Percentiles rank a stretch among this genome's conserved stretches.
phyloP scores from a whole-genome alignment of 2,329 filamentous ascomycete species.

The Tetracladium maxilliforme region DNA sequence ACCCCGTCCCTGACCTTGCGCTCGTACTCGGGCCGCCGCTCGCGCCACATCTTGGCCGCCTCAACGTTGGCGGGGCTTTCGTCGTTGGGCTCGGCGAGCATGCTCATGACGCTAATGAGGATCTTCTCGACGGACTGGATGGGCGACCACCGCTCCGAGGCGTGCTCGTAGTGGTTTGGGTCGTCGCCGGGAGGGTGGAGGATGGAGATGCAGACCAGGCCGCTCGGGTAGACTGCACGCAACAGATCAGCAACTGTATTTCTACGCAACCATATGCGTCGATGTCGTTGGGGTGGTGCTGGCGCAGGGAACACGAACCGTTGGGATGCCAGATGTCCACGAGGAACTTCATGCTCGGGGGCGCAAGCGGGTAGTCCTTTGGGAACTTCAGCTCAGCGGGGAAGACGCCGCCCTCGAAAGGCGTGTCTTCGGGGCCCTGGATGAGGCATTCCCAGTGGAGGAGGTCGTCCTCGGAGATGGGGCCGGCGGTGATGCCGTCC shows the following conservation, averaged over 20 bases:
- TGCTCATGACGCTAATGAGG: conserved; percentile 91
- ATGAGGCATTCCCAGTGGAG: conserved; percentile 95
- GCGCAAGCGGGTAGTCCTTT: conserved; percentile 90
- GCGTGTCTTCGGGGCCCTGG: conserved; percentile 86
- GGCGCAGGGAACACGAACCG: conserved; percentile 34
- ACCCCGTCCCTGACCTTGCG: conserved; percentile 73
- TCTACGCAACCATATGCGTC: background rate
- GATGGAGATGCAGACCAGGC: conserved; percentile 95
- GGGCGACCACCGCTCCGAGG: conserved; percentile 88
- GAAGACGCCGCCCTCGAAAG: conserved; percentile 92
- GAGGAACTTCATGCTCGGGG: conserved; percentile 90
- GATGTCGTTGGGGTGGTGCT: background rate
- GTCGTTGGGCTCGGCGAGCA: conserved; percentile 94
- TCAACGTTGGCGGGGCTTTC: conserved; percentile 95
- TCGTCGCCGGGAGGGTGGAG: conserved; percentile 92
- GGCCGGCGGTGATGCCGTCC: conserved; percentile 94
- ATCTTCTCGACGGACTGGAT: conserved; percentile 98
- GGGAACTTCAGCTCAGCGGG: conserved; percentile 91
- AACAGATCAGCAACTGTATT: background rate
- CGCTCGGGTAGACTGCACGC: conserved; percentile 67
- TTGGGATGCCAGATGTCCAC: conserved; percentile 96
- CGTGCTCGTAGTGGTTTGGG: conserved; percentile 95
- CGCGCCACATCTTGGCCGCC: conserved; percentile 92
- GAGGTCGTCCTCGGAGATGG: conserved; percentile 86
- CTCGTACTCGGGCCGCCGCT: conserved; percentile 73